These are phyloP conservation scores for Dioszegia crocea DNA, from an alignment of 768 basidiomycete species.

Conservation along the genomic window DNA sequence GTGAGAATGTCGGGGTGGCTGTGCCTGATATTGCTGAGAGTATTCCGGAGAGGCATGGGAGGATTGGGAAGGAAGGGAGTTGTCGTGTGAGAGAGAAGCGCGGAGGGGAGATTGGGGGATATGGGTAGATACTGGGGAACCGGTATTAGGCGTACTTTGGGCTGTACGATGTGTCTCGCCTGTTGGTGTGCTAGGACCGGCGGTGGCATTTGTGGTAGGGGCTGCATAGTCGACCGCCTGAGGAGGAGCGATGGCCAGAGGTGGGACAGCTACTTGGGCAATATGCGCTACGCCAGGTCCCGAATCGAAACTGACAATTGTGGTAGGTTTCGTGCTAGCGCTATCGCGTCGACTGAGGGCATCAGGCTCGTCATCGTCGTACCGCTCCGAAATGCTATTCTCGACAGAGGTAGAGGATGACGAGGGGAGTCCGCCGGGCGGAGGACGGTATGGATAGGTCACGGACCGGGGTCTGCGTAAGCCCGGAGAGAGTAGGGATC, in stretches of 20 bases:
- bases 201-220: background rate
- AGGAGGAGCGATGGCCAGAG: constrained; percentile 4
- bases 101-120: constrained; percentile 4
- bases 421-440: background rate
- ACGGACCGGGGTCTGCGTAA: constrained; percentile 2
- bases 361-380: background rate
- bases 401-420: background rate
- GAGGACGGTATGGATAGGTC: background rate
- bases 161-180: background rate
- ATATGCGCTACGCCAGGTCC: constrained; percentile 80
- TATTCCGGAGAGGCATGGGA: background rate
- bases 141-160: background rate
- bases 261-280: constrained; percentile 64
- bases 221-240: background rate
- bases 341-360: constrained; percentile 23
- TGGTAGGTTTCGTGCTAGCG: constrained; percentile 85
- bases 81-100: background rate
- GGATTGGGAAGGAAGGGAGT: background rate
- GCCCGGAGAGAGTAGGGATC: constrained; percentile 6
- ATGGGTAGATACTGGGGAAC: background rate
- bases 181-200: background rate
- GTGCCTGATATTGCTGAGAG: constrained; percentile 37
- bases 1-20: constrained; percentile 83
- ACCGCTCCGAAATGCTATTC: background rate
- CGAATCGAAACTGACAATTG: constrained; percentile 81